These are phyloP conservation scores for Coemansia sp. DNA, from an alignment of 192 early-diverging fungal species.

Conservation along the genomic window DNA sequence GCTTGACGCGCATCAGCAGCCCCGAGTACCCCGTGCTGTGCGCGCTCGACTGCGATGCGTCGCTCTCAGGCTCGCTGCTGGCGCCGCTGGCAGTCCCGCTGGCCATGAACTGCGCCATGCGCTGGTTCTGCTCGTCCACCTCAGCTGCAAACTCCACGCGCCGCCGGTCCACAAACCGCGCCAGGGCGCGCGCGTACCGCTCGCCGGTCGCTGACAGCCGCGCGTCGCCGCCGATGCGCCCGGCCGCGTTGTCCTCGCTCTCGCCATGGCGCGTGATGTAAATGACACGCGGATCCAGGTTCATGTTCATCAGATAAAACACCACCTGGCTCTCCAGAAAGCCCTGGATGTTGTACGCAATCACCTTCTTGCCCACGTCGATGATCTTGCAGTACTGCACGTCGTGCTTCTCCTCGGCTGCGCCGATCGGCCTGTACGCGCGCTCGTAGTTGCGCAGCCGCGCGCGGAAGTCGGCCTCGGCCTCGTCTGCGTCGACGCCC, in stretches of 20 bases:
- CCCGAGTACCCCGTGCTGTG: slow-evolving; percentile 15
- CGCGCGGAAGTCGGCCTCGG: slow-evolving; percentile 81
- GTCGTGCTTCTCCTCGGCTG: slow-evolving; percentile 78
- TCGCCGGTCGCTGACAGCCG: slow-evolving; percentile 72
- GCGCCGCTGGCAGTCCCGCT: slow-evolving; percentile 25
- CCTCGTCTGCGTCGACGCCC: slow-evolving; percentile 74
- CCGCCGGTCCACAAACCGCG: slow-evolving; percentile 71
- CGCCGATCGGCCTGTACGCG: slow-evolving; percentile 82
- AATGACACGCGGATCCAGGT: slow-evolving; percentile 79
- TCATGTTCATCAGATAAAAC: slow-evolving; percentile 98
- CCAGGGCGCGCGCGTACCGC: slow-evolving; percentile 72
- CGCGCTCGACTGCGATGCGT: slow-evolving; percentile 7
- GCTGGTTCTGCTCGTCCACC: slow-evolving; percentile 48
- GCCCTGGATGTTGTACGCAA: slow-evolving; percentile 92
- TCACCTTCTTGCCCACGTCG: slow-evolving; percentile 95
- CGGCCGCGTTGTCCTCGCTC: slow-evolving; percentile 77
- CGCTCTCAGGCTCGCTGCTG: slow-evolving; percentile 42
- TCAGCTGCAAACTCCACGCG: slow-evolving; percentile 50
- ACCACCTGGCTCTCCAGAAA: slow-evolving; percentile 92
- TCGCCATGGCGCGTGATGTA: slow-evolving; percentile 96
- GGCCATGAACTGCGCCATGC: slow-evolving; percentile 33
- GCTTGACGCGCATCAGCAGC: slow-evolving; percentile 16
- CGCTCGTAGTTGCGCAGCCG: slow-evolving; percentile 91
- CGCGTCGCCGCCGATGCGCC: slow-evolving; percentile 87
- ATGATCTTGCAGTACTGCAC: slow-evolving; percentile 93